Percentiles rank a stretch among this genome's conserved stretches.
These are phyloP conservation scores for Aspergillus hortae DNA, from an alignment of 2,329 filamentous ascomycete species.

Conservation along the genomic window DNA sequence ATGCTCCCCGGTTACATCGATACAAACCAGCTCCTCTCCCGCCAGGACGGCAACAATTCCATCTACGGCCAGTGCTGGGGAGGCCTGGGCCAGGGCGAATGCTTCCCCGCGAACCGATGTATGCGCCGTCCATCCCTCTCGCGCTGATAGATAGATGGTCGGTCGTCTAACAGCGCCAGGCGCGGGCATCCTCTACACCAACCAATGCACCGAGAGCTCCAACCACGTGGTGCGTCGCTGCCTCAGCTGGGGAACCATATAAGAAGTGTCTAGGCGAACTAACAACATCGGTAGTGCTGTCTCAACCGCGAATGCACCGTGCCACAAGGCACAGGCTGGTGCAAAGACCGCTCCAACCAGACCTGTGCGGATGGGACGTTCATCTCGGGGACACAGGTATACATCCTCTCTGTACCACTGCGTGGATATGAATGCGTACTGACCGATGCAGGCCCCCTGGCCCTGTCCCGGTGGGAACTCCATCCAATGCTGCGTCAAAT, in stretches of 20 bases:
- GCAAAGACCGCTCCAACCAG: slow-evolving; percentile 9
- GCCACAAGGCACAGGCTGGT: slow-evolving; percentile 4
- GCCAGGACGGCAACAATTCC: not conserved
- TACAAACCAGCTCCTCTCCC: not conserved
- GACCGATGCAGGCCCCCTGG: not conserved
- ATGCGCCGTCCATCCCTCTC: not conserved
- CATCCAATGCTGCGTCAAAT: slow-evolving; percentile 9
- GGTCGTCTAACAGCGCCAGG: not conserved
- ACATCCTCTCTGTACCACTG: not conserved
- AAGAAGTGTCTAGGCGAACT: not conserved
- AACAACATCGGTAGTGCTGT: slow-evolving; percentile 9
- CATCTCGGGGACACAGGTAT: slow-evolving; percentile 6
- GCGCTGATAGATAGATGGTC: not conserved
- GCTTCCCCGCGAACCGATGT: slow-evolving; percentile 3
- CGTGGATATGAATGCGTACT: not conserved
- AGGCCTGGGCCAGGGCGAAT: slow-evolving; percentile 3
- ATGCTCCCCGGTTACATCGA: not conserved
- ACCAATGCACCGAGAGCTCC: slow-evolving; percentile 6
- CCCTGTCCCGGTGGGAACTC: slow-evolving; percentile 7
- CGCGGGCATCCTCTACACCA: slow-evolving; percentile 6
- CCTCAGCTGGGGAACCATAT: too few relatives aligned
- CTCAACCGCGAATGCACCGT: slow-evolving; percentile 5
- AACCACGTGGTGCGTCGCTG: not conserved
- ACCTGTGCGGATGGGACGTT: slow-evolving; percentile 7
- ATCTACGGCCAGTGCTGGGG: not conserved